Conservation (phyloP, 441 rosid genomes). For the Breynia disticha region DNA sequence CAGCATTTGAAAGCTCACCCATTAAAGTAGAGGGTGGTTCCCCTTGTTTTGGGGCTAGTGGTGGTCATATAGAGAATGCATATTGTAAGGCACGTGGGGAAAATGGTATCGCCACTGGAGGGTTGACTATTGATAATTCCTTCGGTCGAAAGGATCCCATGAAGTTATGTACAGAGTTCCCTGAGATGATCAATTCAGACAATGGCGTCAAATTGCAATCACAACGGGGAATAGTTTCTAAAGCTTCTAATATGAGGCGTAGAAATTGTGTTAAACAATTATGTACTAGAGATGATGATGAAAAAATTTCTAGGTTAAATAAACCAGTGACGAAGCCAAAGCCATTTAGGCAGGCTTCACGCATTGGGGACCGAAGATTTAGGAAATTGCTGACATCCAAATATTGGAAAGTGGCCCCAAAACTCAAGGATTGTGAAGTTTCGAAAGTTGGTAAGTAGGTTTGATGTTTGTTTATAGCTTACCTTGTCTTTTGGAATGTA, state of each 20-base stretch:
- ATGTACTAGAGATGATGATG: slow-evolving; percentile 53
- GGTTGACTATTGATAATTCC: slow-evolving; percentile 18
- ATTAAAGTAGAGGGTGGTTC: slow-evolving; percentile 25
- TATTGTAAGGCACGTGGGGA: slow-evolving; percentile 19
- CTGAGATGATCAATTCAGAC: slow-evolving; percentile 24
- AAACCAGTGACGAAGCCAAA: slow-evolving; percentile 20
- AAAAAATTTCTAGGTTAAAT: slow-evolving; percentile 21
- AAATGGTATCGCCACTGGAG: slow-evolving; percentile 24
- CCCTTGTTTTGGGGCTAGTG: slow-evolving; percentile 21
- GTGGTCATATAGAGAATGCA: slow-evolving; percentile 25
- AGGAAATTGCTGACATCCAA: slow-evolving; percentile 27
- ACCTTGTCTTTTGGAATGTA: slow-evolving; percentile 5
- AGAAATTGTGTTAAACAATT: slow-evolving; percentile 40
- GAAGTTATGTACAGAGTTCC: slow-evolving; percentile 26
- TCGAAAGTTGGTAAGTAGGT: slow-evolving; percentile 28
- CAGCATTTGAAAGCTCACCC: slow-evolving; percentile 16
- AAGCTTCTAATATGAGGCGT: slow-evolving; percentile 41
- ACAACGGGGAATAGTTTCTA: slow-evolving; percentile 23
- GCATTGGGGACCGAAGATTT: slow-evolving; percentile 27
- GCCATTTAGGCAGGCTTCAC: slow-evolving; percentile 26
- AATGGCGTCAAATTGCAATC: slow-evolving; percentile 30
- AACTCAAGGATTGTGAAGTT: slow-evolving; percentile 24
- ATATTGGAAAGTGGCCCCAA: slow-evolving; percentile 30
- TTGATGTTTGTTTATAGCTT: slow-evolving; percentile 9
- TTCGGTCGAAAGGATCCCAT: slow-evolving; percentile 32